Base-by-base conservation (phyloP, 768 basidiomycete genomes). In the Naganishia onofrii region DNA sequence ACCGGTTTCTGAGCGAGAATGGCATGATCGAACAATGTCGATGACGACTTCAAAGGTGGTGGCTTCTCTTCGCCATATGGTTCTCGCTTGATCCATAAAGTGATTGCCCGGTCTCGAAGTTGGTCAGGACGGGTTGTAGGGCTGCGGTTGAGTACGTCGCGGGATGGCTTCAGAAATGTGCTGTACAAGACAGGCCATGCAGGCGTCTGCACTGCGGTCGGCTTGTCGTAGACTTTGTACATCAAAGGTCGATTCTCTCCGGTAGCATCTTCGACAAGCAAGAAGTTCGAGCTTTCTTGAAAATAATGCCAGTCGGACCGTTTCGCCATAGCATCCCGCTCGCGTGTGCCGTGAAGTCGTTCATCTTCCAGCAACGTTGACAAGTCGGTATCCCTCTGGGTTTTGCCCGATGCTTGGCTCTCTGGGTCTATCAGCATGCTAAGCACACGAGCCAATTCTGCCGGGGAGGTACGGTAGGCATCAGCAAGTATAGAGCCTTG, bases 291-390 rank as follows among this genome's bases (percentile, higher is more conserved):
- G 51, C 85, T 84, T 51, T 87, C 86, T 21, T 86, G 81, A 80
- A 98, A 98, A 79, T 98, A 99, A 68, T 85, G 87, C 77, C 87
- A 92, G 80, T 94, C 93, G 72, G 90, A 88, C 60, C 93, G 87
- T 72, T 87, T 91, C 72, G 93, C 90, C 23, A 86, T 88, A 0
- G 92, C 89, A 81, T 99, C 96, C 55, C 95, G 90, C 83, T 99
- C 96, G 21, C 87, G 88, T 0, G 88, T 90, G 55, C 96, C 96
- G 72, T 92, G 87, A 51, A 91, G 80, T 71, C 88, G 88, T 79
- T 98, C 96, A 23, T 89, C 88, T 74, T 91, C 87, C 34, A 85
- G 82, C 15, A 84, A 81, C 31, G 81, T 76, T 0, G 82, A 83
- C 29, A 85, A 81, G 7, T 72, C 57, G 71, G 71, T 63, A 67